phyloP scores from a whole-genome alignment of 495 filamentous ascomycete genomes.

The Penicillium robsamsonii region DNA sequence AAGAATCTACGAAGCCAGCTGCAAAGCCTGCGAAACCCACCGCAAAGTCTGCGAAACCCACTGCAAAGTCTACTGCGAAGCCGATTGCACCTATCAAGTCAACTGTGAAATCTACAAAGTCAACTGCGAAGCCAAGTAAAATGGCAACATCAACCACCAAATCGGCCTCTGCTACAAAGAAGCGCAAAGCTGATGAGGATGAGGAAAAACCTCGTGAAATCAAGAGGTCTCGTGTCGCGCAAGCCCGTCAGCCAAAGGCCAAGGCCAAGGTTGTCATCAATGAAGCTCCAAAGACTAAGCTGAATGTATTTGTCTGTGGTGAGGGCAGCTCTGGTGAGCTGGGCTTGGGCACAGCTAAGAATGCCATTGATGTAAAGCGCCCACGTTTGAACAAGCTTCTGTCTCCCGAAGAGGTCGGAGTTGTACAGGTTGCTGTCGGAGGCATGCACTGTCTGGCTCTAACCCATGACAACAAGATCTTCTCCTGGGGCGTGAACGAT shows the following conservation, averaged over 20 bases:
- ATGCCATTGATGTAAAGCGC: constrained; percentile 63
- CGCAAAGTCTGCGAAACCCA: constrained; percentile 15
- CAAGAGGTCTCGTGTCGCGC: constrained; percentile 19
- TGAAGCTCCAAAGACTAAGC: constrained; percentile 41
- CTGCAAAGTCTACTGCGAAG: constrained; percentile 13
- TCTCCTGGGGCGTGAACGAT: constrained; percentile 71
- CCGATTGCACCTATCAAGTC: not conserved
- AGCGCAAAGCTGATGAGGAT: constrained; percentile 41
- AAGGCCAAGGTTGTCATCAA: constrained; percentile 42
- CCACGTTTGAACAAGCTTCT: constrained; percentile 63
- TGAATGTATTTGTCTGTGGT: constrained; percentile 67
- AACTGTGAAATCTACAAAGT: constrained; percentile 7
- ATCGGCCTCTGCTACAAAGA: constrained; percentile 28
- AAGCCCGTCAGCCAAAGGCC: constrained; percentile 25
- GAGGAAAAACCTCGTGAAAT: constrained; percentile 29
- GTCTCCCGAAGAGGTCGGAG: constrained; percentile 56
- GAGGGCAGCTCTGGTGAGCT: constrained; percentile 68
- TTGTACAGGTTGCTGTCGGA: constrained; percentile 60
- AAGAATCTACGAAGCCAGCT: not conserved
- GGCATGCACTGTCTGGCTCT: constrained; percentile 65
- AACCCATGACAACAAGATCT: constrained; percentile 60
- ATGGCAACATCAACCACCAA: constrained; percentile 16
- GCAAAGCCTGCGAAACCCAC: not conserved
- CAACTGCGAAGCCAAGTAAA: constrained; percentile 9
- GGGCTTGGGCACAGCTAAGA: constrained; percentile 60